Evolutionary conservation across 768 basidiomycete genomes (phyloP), one percentile per base, ranked within the genome.

Genomic region (Podaxis sp.): DNA sequence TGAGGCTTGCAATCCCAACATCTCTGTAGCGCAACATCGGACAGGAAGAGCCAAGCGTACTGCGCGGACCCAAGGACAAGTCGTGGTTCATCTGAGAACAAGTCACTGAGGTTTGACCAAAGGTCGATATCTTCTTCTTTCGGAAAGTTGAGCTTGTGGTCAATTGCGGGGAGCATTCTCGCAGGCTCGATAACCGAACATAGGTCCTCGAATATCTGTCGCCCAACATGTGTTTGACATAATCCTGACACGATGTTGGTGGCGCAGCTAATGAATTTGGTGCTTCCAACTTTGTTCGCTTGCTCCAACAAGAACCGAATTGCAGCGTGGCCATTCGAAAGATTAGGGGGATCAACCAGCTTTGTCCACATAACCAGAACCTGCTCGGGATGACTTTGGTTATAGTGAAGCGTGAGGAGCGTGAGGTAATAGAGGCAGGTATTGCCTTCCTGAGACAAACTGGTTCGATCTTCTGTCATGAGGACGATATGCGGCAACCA

Each of bases 251-350:
- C 83, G 55, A 95, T 85, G 64, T 88, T 88, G 47, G 89, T 84
- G 0, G 91, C 90, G 67, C 91, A 91, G 47, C 78, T 78, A 61
- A 96, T 82, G 72, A 92, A 95, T 14, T 85, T 82, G 4, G 82
- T 79, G 64, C 85, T 93, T 40, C 90, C 88, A 46, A 95, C 87
- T 71, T 89, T 90, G 64, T 89, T 86, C 0, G 92, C 90, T 67
- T 96, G 93, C 65, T 94, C 92, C 37, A 96, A 77, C 2, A 98
- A 77, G 72, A 93, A 98, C 32, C 88, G 82, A 52, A 91, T 79
- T 14, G 93, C 79, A 2, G 91, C 90, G 57, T 87, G 89, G 1
- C 90, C 90, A 62, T 94, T 93, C 23, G 82, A 78, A 57, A 86
- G 80, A 65, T 86, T 79, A 25, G 88, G 86, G 2, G 83, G 76